Percentiles rank a stretch among this genome's conserved stretches.
Evolutionary conservation across 768 basidiomycete genomes (phyloP).

Genomic region (Galerina marginata): DNA sequence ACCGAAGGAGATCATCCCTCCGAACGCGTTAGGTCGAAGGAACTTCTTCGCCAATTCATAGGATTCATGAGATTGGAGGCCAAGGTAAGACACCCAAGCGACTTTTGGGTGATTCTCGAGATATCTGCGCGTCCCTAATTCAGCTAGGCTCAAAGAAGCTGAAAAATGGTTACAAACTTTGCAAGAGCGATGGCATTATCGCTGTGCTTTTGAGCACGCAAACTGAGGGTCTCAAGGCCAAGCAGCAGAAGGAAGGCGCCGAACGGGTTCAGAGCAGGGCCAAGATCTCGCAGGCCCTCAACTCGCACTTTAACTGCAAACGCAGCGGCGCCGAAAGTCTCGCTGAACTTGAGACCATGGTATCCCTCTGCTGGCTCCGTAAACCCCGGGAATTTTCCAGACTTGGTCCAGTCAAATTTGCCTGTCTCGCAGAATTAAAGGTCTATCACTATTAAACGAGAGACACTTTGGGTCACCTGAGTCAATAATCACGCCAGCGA

Average conservation of each 20-base stretch:
- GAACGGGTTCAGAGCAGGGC: constrained; percentile 71
- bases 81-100: constrained; percentile 81
- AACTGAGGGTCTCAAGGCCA: constrained; percentile 77
- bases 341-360: constrained; percentile 70
- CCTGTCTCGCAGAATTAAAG: constrained; percentile 31
- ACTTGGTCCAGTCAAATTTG: constrained; percentile 75
- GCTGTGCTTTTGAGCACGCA: constrained; percentile 73
- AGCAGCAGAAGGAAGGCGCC: constrained; percentile 77
- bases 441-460: not conserved
- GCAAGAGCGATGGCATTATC: constrained; percentile 76
- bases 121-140: constrained; percentile 39
- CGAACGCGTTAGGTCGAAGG: constrained; percentile 59
- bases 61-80: constrained; percentile 65
- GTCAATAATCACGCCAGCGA: constrained; percentile 78
- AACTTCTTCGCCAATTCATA: constrained; percentile 62
- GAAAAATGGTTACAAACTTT: constrained; percentile 32
- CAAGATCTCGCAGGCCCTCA: constrained; percentile 69
- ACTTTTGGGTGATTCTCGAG: constrained; percentile 70
- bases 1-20: constrained; percentile 82
- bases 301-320: constrained; percentile 69
- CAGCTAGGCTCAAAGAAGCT: not conserved
- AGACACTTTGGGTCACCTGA: constrained; percentile 44
- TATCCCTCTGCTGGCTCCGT: constrained; percentile 79
- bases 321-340: constrained; percentile 68
- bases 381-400: constrained; percentile 75